phyloP scores from a whole-genome alignment of 2,329 filamentous ascomycete species.

The Aspergillus brasiliensis region DNA sequence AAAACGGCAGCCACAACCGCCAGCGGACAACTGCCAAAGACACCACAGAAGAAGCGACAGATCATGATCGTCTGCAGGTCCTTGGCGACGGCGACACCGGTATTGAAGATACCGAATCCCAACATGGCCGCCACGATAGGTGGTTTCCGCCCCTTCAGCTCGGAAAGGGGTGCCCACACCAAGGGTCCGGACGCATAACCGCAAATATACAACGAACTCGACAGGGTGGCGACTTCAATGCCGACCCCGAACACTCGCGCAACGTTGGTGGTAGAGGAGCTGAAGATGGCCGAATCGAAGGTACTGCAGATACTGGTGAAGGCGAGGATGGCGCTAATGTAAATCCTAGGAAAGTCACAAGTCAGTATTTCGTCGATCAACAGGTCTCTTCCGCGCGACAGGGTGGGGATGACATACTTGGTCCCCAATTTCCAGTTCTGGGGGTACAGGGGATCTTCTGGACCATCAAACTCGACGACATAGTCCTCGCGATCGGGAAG shows the following conservation, averaged over 20 bases:
- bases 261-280: constrained; percentile 60
- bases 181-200: constrained; percentile 59
- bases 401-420: constrained; percentile 40
- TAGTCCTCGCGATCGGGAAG: constrained; percentile 56
- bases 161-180: constrained; percentile 63
- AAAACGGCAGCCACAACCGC: constrained; percentile 45
- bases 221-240: constrained; percentile 43
- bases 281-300: constrained; percentile 64
- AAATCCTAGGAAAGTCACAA: constrained; percentile 22
- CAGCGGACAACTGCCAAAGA: constrained; percentile 46
- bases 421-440: constrained; percentile 55
- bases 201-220: constrained; percentile 49
- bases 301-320: constrained; percentile 41
- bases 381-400: neutral
- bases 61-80: constrained; percentile 42
- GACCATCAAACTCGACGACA: constrained; percentile 57
- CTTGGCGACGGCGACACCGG: constrained; percentile 44
- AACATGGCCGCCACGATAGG: constrained; percentile 47
- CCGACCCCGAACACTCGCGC: constrained; percentile 50
- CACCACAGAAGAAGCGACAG: constrained; percentile 47
- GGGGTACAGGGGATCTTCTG: constrained; percentile 53
- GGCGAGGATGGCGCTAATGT: constrained; percentile 19
- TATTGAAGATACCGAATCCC: constrained; percentile 46
- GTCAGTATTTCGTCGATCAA: neutral
- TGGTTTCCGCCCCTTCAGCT: constrained; percentile 59